phyloP scores from a whole-genome alignment of 108 stramenopile genomes.

The Cylindrotheca closterium region DNA sequence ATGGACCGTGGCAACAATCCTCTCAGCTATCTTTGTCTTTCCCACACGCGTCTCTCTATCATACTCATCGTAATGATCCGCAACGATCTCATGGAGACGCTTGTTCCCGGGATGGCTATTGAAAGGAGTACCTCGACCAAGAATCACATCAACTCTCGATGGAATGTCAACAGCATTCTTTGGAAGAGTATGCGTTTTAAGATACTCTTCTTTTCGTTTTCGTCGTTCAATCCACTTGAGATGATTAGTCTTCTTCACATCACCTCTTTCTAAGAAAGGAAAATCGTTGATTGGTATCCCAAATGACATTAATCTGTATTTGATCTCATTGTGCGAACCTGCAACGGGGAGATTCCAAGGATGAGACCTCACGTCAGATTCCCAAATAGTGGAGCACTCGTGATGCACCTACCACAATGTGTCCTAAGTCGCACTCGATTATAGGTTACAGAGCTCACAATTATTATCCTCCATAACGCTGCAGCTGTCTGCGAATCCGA shows the following conservation, averaged over 20 bases:
- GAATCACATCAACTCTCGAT: slow-evolving; percentile 38
- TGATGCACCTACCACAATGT: slow-evolving; percentile 1
- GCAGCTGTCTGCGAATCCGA: not conserved
- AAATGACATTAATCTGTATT: slow-evolving; percentile 25
- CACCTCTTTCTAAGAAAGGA: slow-evolving; percentile 4
- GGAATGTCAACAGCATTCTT: not conserved
- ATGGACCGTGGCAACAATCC: slow-evolving; percentile 3
- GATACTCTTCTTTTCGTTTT: not conserved
- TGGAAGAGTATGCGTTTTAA: not conserved
- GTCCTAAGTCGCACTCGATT: not conserved
- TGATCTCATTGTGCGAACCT: slow-evolving; percentile 28
- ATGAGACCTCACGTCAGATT: not conserved
- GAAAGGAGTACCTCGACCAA: slow-evolving; percentile 76
- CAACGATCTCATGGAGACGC: slow-evolving; percentile 63
- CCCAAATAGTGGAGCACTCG: not conserved
- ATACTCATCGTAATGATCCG: slow-evolving; percentile 5
- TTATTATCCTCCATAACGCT: not conserved
- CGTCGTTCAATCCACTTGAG: slow-evolving; percentile 8
- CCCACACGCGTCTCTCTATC: not conserved
- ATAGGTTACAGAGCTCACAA: not conserved
- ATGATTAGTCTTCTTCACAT: slow-evolving; percentile 3
- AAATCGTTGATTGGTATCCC: slow-evolving; percentile 19
- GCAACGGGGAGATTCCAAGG: not conserved
- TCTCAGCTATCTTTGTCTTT: slow-evolving; percentile 4
- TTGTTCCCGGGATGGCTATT: slow-evolving; percentile 72